Conservation (phyloP, 2,329 filamentous ascomycete genomes). For the Stachybotrys echinatus region DNA sequence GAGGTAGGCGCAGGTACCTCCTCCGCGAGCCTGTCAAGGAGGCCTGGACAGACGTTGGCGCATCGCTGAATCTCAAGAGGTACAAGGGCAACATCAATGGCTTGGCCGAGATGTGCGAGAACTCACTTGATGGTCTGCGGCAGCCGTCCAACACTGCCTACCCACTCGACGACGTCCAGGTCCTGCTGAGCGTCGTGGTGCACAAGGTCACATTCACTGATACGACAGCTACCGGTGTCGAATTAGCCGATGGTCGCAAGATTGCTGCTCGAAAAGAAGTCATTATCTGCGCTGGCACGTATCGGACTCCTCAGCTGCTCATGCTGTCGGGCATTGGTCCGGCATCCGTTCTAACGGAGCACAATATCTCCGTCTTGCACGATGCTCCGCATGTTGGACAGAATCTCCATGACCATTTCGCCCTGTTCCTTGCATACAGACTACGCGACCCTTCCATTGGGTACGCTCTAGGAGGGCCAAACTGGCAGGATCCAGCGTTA, state of each 20-base stretch:
- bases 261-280: conserved; percentile 32
- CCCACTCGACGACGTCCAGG: background rate
- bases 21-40: background rate
- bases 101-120: background rate
- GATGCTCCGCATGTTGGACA: conserved; percentile 9
- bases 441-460: background rate
- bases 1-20: background rate
- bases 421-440: background rate
- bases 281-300: conserved; percentile 47
- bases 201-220: background rate
- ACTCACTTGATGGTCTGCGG: background rate
- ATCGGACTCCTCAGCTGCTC: conserved; percentile 45
- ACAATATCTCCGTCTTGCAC: background rate
- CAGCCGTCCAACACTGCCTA: background rate
- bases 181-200: background rate
- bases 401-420: conserved; percentile 10
- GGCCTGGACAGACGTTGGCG: background rate
- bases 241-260: background rate
- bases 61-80: background rate
- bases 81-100: background rate
- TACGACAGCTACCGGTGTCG: background rate
- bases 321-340: conserved; percentile 52
- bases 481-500: background rate
- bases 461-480: background rate
- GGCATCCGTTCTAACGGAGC: background rate